Evolutionary conservation across 768 basidiomycete genomes (phyloP).

Genomic region (Calvatia gigantea): DNA sequence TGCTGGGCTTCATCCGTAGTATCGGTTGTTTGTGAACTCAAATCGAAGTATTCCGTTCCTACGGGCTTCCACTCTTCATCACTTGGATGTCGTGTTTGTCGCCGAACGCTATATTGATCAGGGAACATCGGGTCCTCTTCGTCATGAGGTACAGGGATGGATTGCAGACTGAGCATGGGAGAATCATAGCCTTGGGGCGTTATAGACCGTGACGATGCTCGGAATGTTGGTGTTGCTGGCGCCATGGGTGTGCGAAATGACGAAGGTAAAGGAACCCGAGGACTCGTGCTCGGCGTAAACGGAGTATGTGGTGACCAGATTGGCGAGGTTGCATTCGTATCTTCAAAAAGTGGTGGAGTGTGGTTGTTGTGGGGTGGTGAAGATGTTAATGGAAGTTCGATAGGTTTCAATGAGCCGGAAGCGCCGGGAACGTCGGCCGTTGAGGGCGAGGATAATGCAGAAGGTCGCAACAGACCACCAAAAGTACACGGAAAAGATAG

Average conservation of each 20-base stretch:
- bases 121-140: conserved; percentile 52
- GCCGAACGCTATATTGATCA: conserved; percentile 41
- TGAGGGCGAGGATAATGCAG: conserved; percentile 48
- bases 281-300: conserved; percentile 3
- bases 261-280: conserved; percentile 4
- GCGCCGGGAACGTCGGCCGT: conserved; percentile 45
- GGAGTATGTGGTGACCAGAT: conserved; percentile 13
- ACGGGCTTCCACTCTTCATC: conserved; percentile 34
- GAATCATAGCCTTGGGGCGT: conserved; percentile 22
- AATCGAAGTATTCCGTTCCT: conserved; percentile 6
- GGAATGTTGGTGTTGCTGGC: conserved; percentile 9
- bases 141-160: conserved; percentile 40
- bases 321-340: neutral
- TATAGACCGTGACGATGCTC: conserved; percentile 26
- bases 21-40: neutral
- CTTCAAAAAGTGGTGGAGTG: neutral
- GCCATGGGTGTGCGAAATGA: conserved; percentile 11
- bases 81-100: conserved; percentile 26
- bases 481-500: conserved; percentile 41
- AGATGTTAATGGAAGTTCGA: conserved; percentile 15
- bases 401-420: conserved; percentile 23
- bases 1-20: conserved; percentile 12
- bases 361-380: conserved; percentile 11
- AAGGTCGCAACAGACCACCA: conserved; percentile 54
- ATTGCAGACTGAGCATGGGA: conserved; percentile 31